These are phyloP conservation scores for Fistulifera solaris DNA, from an alignment of 108 stramenopile species.

Conservation along the genomic window DNA sequence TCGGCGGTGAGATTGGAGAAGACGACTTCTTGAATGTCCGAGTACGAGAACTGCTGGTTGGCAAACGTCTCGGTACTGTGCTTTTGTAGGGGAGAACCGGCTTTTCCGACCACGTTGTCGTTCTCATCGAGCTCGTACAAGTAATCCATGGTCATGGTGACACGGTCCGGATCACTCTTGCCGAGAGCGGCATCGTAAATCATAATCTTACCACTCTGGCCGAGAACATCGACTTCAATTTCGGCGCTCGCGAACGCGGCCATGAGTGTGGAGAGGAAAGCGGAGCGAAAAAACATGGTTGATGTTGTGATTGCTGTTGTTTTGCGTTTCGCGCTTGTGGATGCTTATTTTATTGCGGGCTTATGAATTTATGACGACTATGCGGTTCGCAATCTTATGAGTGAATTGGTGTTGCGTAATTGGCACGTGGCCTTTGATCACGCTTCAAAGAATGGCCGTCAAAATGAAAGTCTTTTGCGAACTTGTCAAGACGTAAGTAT, in stretches of 20 bases:
- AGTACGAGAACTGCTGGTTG: conserved; percentile 1
- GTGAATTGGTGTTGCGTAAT: no score
- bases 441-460: no score
- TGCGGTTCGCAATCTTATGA: no score
- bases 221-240: not conserved
- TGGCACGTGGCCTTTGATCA: no score
- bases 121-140: not conserved
- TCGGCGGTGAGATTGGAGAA: not conserved
- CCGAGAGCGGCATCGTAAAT: conserved; percentile 1
- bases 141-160: not conserved
- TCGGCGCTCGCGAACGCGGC: not conserved
- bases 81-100: not conserved
- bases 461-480: no score
- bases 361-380: no score
- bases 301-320: no score
- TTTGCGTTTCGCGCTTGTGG: no score
- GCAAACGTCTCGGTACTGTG: conserved; percentile 3
- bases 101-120: not conserved
- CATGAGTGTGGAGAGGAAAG: no score
- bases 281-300: no score
- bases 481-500: no score
- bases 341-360: no score
- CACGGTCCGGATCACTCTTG: conserved; percentile 2
- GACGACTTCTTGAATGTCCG: not conserved
- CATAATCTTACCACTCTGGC: conserved; percentile 3